Conservation (phyloP, 208 protist species). For the Wallacemonas sp. region DNA sequence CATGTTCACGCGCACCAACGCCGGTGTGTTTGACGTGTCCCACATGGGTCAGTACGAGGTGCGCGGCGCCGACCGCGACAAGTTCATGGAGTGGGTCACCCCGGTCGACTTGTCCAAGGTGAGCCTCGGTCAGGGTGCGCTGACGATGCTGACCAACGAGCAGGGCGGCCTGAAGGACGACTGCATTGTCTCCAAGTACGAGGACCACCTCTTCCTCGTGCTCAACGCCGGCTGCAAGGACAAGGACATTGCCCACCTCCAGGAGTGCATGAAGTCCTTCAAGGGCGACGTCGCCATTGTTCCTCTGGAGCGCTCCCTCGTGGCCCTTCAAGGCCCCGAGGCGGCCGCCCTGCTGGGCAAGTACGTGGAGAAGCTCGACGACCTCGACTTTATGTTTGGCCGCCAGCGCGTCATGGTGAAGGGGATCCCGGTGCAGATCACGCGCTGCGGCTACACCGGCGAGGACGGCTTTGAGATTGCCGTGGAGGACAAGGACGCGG, state of each 20-base stretch:
- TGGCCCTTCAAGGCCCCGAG: constrained; percentile 95
- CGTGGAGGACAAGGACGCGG: constrained; percentile 42
- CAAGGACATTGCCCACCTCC: constrained; percentile 93
- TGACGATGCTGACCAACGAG: constrained; percentile 95
- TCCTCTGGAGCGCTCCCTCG: constrained; percentile 70
- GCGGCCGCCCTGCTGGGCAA: constrained; percentile 62
- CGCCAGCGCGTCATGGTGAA: constrained; percentile 44
- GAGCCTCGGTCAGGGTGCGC: constrained; percentile 34
- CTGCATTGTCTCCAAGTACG: constrained; percentile 92
- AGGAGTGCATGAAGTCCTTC: constrained; percentile 40
- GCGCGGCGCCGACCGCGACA: constrained; percentile 87
- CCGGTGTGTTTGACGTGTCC: constrained; percentile 97
- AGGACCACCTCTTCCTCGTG: constrained; percentile 93
- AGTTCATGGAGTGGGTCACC: constrained; percentile 94
- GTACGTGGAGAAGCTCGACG: constrained; percentile 34
- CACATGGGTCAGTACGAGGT: constrained; percentile 96
- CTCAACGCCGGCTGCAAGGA: constrained; percentile 96
- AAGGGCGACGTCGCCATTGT: constrained; percentile 85
- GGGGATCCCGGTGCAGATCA: constrained; percentile 57
- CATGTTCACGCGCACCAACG: constrained; percentile 81
- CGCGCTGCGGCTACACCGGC: constrained; percentile 97
- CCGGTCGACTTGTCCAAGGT: constrained; percentile 81
- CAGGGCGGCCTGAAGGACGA: constrained; percentile 96
- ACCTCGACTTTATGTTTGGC: constrained; percentile 87
- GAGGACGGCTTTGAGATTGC: constrained; percentile 99